Conservation (phyloP, 140 eudicot species). For the Anethum foeniculum region DNA sequence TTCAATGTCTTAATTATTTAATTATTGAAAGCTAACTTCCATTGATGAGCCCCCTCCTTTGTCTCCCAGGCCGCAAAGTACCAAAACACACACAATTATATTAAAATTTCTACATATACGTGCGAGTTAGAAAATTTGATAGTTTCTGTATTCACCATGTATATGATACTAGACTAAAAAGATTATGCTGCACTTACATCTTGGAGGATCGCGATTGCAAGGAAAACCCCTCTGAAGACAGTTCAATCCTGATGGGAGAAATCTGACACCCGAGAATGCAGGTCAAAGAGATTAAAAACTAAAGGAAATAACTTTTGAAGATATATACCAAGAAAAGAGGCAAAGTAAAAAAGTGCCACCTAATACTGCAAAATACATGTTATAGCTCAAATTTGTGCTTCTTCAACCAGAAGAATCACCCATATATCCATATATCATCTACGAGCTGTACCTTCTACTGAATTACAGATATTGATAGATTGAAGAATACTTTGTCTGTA, state of each 20-base stretch:
- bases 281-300: neutral
- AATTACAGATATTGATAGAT: neutral
- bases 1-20: neutral
- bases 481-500: neutral
- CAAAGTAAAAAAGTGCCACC: neutral
- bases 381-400: neutral
- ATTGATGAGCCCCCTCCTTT: no score
- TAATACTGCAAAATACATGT: neutral
- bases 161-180: neutral
- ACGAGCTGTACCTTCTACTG: neutral
- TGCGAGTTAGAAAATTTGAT: neutral
- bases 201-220: slow-evolving; percentile 54
- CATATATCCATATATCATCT: neutral
- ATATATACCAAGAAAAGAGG: neutral
- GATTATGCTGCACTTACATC: slow-evolving; percentile 32
- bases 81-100: no score
- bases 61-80: no score
- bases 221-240: slow-evolving; percentile 71
- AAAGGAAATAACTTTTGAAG: neutral
- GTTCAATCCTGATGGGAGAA: slow-evolving; percentile 41
- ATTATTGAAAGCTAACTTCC: no score
- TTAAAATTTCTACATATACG: no score
- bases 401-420: neutral
- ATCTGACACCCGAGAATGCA: slow-evolving; percentile 26
- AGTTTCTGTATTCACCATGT: neutral